Evolutionary conservation across 106 monocot species (phyloP), one percentile per base, ranked within the genome.

Genomic region (Gastrodia elata): DNA sequence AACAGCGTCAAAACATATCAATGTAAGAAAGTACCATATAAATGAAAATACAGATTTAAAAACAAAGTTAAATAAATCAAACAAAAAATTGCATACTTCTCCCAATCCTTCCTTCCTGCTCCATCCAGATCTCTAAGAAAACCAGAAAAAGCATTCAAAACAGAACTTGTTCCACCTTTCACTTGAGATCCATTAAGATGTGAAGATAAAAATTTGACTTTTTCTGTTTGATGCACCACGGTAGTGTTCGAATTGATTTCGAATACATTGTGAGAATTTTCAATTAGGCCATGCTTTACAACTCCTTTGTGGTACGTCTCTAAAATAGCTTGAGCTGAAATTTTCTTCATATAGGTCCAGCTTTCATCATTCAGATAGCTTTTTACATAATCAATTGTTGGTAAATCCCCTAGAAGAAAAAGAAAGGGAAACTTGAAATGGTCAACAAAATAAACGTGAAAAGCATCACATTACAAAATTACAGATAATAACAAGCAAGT

Each of bases 41-140:
- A 58, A 61, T n/a, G 38, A 37, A 18, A 35, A 35, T 36, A 32
- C 33, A 37, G 36, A 34, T 65, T 3, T 36, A 65, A 38, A 18
- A 67, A 67, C 30, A 32, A 68, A 38, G 10, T 16, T 40, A 40
- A 69, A 13, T 5, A 20, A 39, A 40, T 69, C 24, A 69, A 39
- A 42, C 24, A 34, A 8, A 18, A 1, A 43, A 59, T 18, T 44
- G 74, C 89, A 65, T 97, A 97, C 97, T 97, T 90, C 71, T 97
- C 93, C 88, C 88, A 97, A 85, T 93, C 88, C 67, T 86, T 86
- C 70, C 83, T 86, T 38, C 87, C 79, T 68, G 92, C 90, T 72
- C 92, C 97, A 68, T 97, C 97, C 43, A 93, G 77, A 75, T 97
- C 88, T 85, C 88, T 86, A 44, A 97, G 46, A 65, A 93, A 97